These are phyloP conservation scores for Fusarium odoratissimum DNA, from an alignment of 2,329 filamentous ascomycete genomes.

Conservation along the genomic window DNA sequence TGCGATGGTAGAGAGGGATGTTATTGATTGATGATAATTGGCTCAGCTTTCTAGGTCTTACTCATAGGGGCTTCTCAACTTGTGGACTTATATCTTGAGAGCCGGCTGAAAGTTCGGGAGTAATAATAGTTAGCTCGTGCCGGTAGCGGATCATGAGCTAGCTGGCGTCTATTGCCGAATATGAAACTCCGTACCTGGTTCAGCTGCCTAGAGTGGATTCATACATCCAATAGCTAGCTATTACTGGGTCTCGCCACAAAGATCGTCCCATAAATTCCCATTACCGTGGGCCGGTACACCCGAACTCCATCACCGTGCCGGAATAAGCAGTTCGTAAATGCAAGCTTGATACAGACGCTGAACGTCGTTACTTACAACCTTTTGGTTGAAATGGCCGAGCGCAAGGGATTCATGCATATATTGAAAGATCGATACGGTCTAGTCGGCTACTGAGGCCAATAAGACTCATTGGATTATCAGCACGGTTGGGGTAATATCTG, in stretches of 20 bases:
- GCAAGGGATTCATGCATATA: neutral
- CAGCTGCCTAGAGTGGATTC: neutral
- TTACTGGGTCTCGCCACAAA: neutral
- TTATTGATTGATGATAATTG: accelerated
- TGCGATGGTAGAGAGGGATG: neutral
- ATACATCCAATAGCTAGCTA: neutral
- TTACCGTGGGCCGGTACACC: neutral
- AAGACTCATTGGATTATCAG: accelerated
- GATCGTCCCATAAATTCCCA: neutral
- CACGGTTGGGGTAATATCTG: neutral
- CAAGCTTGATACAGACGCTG: neutral
- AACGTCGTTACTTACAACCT: neutral
- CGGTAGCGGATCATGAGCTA: accelerated
- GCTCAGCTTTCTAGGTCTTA: accelerated
- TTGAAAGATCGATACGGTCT: neutral
- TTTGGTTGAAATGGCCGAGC: neutral
- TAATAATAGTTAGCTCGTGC: accelerated
- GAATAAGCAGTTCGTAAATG: neutral
- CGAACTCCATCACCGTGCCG: neutral
- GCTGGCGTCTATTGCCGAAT: neutral
- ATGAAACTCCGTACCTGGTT: neutral
- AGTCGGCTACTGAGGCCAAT: accelerated
- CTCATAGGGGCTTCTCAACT: accelerated
- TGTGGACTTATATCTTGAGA: neutral
- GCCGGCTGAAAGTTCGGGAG: accelerated